Evolutionary conservation across 306 rosid genomes (phyloP).

Genomic region (Hippophae tibetana): DNA sequence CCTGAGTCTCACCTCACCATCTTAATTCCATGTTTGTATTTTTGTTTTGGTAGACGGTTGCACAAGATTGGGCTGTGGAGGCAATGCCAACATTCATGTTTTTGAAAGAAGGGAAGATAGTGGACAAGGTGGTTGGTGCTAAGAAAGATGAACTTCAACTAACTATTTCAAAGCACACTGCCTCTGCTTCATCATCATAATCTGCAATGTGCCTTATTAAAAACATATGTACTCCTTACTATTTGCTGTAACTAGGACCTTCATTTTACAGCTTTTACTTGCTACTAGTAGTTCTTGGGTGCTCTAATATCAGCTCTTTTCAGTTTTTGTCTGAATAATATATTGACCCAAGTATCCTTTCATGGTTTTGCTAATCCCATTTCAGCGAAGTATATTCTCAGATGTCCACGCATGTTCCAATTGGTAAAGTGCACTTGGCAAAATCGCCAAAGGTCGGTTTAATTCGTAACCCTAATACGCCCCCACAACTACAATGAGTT

Average conservation of each 20-base stretch:
- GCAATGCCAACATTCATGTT: constrained; percentile 95
- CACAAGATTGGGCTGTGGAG: constrained; percentile 91
- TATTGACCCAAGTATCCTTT: neutral
- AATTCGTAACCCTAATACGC: too few relatives aligned
- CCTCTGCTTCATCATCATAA: constrained; percentile 23
- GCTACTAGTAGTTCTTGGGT: neutral
- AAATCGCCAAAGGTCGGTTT: neutral
- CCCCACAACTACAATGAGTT: too few relatives aligned
- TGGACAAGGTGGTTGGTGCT: constrained; percentile 82
- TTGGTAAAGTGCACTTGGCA: neutral
- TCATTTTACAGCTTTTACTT: neutral
- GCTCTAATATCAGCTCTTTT: neutral
- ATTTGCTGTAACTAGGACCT: neutral
- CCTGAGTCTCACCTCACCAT: too few relatives aligned
- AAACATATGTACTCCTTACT: neutral
- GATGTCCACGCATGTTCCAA: neutral
- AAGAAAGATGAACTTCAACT: constrained; percentile 73
- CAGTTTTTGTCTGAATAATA: neutral
- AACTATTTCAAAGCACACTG: constrained; percentile 45
- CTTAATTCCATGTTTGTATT: neutral
- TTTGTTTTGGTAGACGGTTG: constrained; percentile 46
- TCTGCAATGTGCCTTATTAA: neutral
- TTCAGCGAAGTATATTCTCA: neutral
- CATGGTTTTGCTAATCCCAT: neutral
- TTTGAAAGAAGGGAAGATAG: constrained; percentile 66